Evolutionary conservation across 192 early-diverging fungal genomes (phyloP).

Genomic region (Endogone sp.): DNA sequence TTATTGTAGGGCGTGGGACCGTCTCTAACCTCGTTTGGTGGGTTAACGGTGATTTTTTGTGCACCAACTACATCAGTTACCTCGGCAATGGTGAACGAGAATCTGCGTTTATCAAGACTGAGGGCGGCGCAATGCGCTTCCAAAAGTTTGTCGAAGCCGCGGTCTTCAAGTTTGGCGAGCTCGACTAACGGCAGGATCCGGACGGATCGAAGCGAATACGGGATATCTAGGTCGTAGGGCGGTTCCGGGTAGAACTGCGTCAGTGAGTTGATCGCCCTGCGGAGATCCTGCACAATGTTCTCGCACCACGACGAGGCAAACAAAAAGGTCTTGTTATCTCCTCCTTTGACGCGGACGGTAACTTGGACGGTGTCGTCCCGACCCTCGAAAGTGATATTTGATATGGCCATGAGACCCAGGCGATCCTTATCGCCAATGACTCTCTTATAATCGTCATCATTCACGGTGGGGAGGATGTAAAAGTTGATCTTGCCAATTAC

Average conservation of each 20-base stretch:
- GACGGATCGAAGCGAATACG: not conserved
- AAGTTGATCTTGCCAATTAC: constrained; percentile 28
- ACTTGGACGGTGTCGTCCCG: constrained; percentile 24
- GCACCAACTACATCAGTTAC: constrained; percentile 11
- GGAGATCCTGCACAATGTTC: constrained; percentile 19
- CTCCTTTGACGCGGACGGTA: constrained; percentile 5
- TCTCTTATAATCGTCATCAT: constrained; percentile 14
- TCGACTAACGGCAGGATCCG: constrained; percentile 2
- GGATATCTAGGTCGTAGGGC: constrained; percentile 11
- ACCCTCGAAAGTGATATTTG: constrained; percentile 7
- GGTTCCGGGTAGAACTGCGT: constrained; percentile 7
- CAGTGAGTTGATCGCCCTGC: constrained; percentile 17
- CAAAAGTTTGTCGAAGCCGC: constrained; percentile 13
- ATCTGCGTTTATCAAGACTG: constrained; percentile 23
- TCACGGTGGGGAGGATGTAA: constrained; percentile 17
- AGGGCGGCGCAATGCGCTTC: constrained; percentile 30
- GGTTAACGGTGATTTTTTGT: constrained; percentile 5
- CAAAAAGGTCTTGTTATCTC: constrained; percentile 5
- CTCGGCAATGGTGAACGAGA: constrained; percentile 5
- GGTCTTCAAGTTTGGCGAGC: constrained; percentile 3
- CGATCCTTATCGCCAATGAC: constrained; percentile 16
- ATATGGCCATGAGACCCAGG: constrained; percentile 24
- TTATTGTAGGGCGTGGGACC: constrained; percentile 2
- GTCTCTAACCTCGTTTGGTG: constrained; percentile 13
- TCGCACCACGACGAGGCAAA: constrained; percentile 19